Evolutionary conservation across 2,329 filamentous ascomycete species (phyloP), one percentile per base, ranked within the genome.

Genomic region (Aquanectria penicillioides): DNA sequence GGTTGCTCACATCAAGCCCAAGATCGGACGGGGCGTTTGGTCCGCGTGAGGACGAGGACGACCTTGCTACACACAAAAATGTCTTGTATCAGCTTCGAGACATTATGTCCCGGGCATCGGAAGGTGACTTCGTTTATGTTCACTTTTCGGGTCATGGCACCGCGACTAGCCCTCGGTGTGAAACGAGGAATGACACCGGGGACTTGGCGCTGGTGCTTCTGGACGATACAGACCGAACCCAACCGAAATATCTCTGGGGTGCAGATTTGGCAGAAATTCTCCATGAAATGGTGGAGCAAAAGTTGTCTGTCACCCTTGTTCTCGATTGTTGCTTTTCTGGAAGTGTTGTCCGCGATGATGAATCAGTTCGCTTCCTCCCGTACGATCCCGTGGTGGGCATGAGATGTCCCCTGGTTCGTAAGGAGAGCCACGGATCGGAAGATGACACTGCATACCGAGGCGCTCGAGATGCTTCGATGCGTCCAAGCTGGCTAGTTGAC

Each of bases 311-410:
- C 2, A 66, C 63, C 2, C 4, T 67, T 1, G 62, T 62, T 2
- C 61, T 67, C 0, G 64, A 66, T 9, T 67, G 63, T 1, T 67
- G 63, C 33, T 67, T 66, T 17, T 56, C 63, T 2, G 61, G 52
- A 8, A 62, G 55, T 12, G 43, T 63, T 0, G 59, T 52, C 10
- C 64, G 57, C 1, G 48, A 26, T 18, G 25, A 53, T 18, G 5
- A 13, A 5, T 9, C 15, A 6, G 37, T 36, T 12, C 46, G 41
- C 2, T 56, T 36, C 15, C 18, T 53, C n/a, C 15, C 31, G 6
- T 50, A 50, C 36, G 22, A 13, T 6, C 34, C 22, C 3, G 25
- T 22, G 15, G 20, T 28, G 4, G 29, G 10, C 15, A 11, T 22
- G 10, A 33, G 29, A n/a, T 36, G 28, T 13, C 15, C 31, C 1